These are phyloP conservation scores for Phialocephala subalpina DNA, from an alignment of 2,329 filamentous ascomycete genomes.

Conservation along the genomic window DNA sequence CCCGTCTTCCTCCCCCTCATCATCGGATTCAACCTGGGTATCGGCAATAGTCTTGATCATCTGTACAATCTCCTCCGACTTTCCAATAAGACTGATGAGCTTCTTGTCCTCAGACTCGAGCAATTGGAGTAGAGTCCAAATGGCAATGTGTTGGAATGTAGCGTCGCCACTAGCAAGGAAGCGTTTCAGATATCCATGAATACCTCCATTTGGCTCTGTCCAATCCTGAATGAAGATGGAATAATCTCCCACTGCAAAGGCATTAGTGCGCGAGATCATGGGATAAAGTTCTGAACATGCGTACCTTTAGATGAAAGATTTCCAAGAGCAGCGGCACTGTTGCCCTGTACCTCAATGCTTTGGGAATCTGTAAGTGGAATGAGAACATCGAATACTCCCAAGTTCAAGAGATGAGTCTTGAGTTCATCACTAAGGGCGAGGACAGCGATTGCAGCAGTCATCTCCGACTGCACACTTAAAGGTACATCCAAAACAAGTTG, in stretches of 20 bases:
- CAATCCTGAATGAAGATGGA: constrained; percentile 95
- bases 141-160: constrained; percentile 98
- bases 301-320: constrained; percentile 97
- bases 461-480: constrained; percentile 94
- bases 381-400: constrained; percentile 95
- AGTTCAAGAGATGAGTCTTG: constrained; percentile 87
- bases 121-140: constrained; percentile 95
- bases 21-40: constrained; percentile 85
- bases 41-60: constrained; percentile 94
- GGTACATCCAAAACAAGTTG: constrained; percentile 93
- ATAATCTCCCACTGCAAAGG: constrained; percentile 85
- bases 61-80: constrained; percentile 88
- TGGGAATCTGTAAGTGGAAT: constrained; percentile 95
- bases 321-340: constrained; percentile 93
- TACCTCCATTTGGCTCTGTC: constrained; percentile 90
- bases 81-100: constrained; percentile 86
- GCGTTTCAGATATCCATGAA: constrained; percentile 91
- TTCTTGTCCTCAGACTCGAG: constrained; percentile 94
- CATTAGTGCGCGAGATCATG: background rate
- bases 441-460: constrained; percentile 99
- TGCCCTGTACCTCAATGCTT: constrained; percentile 97
- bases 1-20: constrained; percentile 87
- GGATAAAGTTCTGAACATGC: constrained; percentile 28
- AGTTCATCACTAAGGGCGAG: constrained; percentile 94
- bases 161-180: constrained; percentile 95